Evolutionary conservation across 176 grass and related monocot genomes (phyloP).

Genomic region (Lolium multiflorum): DNA sequence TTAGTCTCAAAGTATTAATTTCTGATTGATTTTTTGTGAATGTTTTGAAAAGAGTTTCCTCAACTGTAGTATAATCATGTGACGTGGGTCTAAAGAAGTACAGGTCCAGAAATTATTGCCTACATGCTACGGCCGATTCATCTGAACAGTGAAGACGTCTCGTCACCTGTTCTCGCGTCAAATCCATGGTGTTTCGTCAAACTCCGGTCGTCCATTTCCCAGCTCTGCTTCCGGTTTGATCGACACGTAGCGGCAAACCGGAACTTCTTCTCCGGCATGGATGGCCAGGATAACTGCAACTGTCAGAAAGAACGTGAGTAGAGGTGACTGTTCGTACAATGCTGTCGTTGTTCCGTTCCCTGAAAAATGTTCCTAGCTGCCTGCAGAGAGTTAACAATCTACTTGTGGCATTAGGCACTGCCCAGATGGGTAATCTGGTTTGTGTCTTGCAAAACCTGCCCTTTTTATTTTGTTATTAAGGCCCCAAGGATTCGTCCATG

Average conservation of each 20-base stretch:
- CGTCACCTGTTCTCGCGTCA: slow-evolving; percentile 18
- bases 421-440: not conserved
- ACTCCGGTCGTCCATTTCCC: not conserved
- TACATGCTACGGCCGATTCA: not conserved
- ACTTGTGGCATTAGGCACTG: not conserved
- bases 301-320: slow-evolving; percentile 10
- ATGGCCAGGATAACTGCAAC: not conserved
- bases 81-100: not conserved
- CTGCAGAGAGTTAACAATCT: not conserved
- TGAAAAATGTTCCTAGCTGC: not conserved
- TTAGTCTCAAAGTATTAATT: too few relatives aligned
- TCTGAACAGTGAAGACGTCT: slow-evolving; percentile 13
- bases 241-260: not conserved
- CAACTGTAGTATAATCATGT: not conserved
- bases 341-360: slow-evolving; percentile 9
- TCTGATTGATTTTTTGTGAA: not conserved
- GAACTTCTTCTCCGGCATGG: not conserved
- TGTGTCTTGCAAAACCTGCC: not conserved
- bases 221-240: not conserved
- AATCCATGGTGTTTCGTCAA: not conserved
- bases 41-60: not conserved
- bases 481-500: not conserved
- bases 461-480: too few relatives aligned
- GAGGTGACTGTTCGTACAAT: not conserved
- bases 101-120: slow-evolving; percentile 3